A percentile compares a stretch with the other conserved stretches of the same genome.
Evolutionary conservation across 129 eudicot species (phyloP).

Genomic region (Pittosporum tobira): DNA sequence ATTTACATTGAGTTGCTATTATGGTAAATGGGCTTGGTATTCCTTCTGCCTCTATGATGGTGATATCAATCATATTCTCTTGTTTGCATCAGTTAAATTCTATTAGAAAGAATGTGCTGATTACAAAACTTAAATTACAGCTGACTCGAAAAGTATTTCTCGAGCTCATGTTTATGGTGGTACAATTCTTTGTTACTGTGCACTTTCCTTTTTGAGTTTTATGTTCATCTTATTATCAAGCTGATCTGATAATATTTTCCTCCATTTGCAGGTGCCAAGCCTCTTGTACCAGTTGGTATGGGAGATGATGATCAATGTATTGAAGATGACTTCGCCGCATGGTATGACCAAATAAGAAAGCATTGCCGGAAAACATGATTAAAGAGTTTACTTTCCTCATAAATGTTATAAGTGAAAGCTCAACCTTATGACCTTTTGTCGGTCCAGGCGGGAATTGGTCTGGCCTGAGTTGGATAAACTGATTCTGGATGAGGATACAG

Average conservation of each 20-base stretch:
- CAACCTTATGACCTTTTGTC: neutral
- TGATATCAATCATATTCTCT: too few species aligned
- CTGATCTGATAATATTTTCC: neutral
- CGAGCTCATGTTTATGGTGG: too few species aligned
- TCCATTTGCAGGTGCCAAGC: constrained; percentile 48
- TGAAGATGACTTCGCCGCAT: constrained; percentile 76
- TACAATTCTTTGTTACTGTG: too few species aligned
- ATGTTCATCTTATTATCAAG: neutral
- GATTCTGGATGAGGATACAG: constrained; percentile 35
- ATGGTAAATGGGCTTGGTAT: too few species aligned
- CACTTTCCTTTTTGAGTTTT: too few species aligned
- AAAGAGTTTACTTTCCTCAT: neutral
- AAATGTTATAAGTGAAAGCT: neutral
- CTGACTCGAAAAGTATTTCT: too few species aligned
- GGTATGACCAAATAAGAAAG: constrained; percentile 32
- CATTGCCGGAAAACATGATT: neutral
- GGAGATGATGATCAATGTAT: constrained; percentile 91
- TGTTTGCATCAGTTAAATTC: too few species aligned
- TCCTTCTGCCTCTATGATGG: too few species aligned
- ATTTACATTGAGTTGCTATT: too few species aligned
- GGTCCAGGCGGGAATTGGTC: constrained; percentile 42
- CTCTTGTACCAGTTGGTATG: constrained; percentile 55
- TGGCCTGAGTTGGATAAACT: constrained; percentile 67
- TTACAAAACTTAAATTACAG: too few species aligned
- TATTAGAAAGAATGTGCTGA: too few species aligned